phyloP scores from a whole-genome alignment of 805 yeast species.

The Metschnikowia noctiluminum region DNA sequence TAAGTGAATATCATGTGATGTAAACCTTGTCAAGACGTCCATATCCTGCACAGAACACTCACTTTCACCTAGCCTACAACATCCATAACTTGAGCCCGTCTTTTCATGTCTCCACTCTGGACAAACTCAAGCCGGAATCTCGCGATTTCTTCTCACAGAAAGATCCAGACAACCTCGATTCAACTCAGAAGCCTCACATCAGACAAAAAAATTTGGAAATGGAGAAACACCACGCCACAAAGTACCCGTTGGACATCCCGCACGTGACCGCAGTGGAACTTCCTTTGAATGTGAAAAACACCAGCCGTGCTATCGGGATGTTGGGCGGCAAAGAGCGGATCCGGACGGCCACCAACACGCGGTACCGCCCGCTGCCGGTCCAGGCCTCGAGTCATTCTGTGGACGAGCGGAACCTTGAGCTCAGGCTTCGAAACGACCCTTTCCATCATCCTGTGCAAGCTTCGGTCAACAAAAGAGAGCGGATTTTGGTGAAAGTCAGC shows the following conservation, averaged over 20 bases:
- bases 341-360: conserved; percentile 38
- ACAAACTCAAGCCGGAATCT: too few relatives aligned
- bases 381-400: conserved; percentile 21
- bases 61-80: too few relatives aligned
- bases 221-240: conserved; percentile 38
- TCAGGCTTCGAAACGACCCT: conserved; percentile 39
- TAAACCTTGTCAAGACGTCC: too few relatives aligned
- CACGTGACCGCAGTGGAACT: conserved; percentile 72
- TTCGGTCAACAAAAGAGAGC: conserved; percentile 49
- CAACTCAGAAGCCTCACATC: too few relatives aligned
- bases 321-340: conserved; percentile 59
- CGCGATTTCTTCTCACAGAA: too few relatives aligned
- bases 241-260: conserved; percentile 67
- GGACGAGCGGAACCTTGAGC: conserved; percentile 38
- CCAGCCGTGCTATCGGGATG: conserved; percentile 60
- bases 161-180: too few relatives aligned
- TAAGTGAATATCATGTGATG: too few relatives aligned
- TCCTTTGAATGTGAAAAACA: conserved; percentile 67
- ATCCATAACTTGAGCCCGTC: too few relatives aligned
- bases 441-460: conserved; percentile 65
- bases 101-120: too few relatives aligned
- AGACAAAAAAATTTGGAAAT: background rate
- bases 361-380: conserved; percentile 22
- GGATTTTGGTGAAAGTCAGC: conserved; percentile 54
- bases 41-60: too few relatives aligned